Base-by-base conservation (phyloP, 129 eudicot species). In the Ambrosia artemisiifolia region DNA sequence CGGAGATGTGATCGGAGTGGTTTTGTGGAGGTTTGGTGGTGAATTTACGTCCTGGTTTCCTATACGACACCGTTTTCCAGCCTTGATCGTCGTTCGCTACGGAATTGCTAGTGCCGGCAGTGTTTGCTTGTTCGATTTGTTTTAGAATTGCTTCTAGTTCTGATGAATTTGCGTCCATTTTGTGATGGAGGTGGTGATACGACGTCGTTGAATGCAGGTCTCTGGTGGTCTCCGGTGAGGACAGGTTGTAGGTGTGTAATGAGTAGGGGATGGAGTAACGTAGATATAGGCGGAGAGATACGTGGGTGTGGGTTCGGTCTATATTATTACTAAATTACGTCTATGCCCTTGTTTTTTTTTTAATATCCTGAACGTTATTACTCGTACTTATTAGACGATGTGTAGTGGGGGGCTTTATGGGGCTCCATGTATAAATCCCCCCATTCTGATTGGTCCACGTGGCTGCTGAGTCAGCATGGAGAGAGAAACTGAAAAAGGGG, bases 61-160 rank as follows among this genome's bases (percentile, higher is more conserved):
- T 80, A 51, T 81, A 78, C 54, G 89, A 78, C 66, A 85, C 86
- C 46, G 83, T 85, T 78, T 85, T 34, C 89, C 89, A 85, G 0
- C 70, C 89, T 7, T 71, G 83, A 67, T 81, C 83, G 71, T 56
- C 63, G 70, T 64, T 47, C 3, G 35, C 16, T 8, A 40, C 9
- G 34, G 30, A 17, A 56, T 50, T 1, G 66, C 55, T 57, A 7
- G 49, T 72, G 17, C 56, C n/a, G 44, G 40, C 64, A 38, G 53
- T 63, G 24, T 33, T 53, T 33, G 55, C 80, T 38, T 48, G 75
- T 67, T 80, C 84, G 60, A 74, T 72, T 11, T 80, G 76, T 67
- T 49, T 67, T 47, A 81, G 65, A 56, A 76, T 70, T 34, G 81
- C 81, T 64, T 70, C 74, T n/a, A 76, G 60, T 55, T 46, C 74